A percentile compares a stretch with the other conserved stretches of the same genome.
Conservation (phyloP, 169 alveolate genomes). For the Theileria annulata region DNA sequence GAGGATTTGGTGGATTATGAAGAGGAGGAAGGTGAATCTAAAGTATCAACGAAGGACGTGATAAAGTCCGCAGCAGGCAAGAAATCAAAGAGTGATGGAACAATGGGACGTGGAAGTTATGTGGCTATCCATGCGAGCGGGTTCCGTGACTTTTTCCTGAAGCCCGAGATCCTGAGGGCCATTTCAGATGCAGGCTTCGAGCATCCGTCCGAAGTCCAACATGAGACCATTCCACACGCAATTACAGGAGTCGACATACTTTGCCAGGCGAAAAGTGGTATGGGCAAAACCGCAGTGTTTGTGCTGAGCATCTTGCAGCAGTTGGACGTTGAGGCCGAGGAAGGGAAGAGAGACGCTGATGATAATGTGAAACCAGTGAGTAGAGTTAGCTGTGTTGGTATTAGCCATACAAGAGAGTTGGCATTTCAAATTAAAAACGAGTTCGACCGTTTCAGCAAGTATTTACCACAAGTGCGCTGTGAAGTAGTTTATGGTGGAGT, state of each 20-base stretch:
- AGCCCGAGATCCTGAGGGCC: conserved; percentile 95
- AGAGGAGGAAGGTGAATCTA: conserved; percentile 73
- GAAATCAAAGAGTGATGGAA: conserved; percentile 68
- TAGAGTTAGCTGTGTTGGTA: conserved; percentile 88
- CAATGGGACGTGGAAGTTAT: conserved; percentile 85
- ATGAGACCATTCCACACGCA: conserved; percentile 98
- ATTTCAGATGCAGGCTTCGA: conserved; percentile 98
- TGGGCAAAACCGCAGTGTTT: conserved; percentile 99
- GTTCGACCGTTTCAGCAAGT: conserved; percentile 95
- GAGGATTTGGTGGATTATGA: conserved; percentile 81
- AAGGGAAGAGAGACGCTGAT: conserved; percentile 55
- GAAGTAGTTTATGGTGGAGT: conserved; percentile 99
- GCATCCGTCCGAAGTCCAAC: conserved; percentile 99
- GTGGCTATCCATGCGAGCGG: conserved; percentile 90
- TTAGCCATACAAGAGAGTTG: conserved; percentile 98
- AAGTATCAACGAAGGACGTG: conserved; percentile 62
- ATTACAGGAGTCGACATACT: conserved; percentile 96
- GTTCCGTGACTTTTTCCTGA: conserved; percentile 95
- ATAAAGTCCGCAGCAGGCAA: conserved; percentile 65
- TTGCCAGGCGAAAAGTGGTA: conserved; percentile 99
- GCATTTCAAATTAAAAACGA: conserved; percentile 99
- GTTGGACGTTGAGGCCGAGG: conserved; percentile 85
- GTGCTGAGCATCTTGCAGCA: conserved; percentile 96
- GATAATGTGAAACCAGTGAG: conserved; percentile 39
- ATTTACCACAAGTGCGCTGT: conserved; percentile 90